Evolutionary conservation across 176 grass and related monocot genomes (phyloP), one percentile per base, ranked within the genome.

Genomic region (Cenchrus fungigraminus): DNA sequence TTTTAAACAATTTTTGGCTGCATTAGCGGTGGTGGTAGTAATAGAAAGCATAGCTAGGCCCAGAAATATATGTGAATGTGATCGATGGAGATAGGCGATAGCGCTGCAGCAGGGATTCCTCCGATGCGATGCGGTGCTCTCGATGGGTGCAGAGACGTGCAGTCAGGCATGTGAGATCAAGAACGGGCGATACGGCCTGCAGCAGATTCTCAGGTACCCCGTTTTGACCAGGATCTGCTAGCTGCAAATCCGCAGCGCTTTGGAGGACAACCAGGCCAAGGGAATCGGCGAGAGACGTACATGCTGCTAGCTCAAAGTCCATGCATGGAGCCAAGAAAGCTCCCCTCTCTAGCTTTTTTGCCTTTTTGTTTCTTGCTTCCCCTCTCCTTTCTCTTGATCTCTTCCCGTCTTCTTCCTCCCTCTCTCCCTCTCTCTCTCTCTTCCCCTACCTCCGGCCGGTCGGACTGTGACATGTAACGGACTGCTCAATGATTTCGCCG

Each of bases 401-500:
- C 65, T 86, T 89, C 56, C 12, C 17, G 51, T 73, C 58, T 80
- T 67, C 63, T 73, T 22, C 8, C 45, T 46, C 81, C 68, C 81
- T 85, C 83, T 82, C 81, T 75, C 81, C 80, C 83, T 82, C 45
- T 25, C 83, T 82, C 81, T 75, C 81, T 85, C 83, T 82, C 45
- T 25, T 45, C 60, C 67, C 62, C 50, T 56, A 63, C 44, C 57
- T 82, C 73, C 29, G 72, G 69, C 79, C 86, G 79, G 79, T 71
- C 6, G 77, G 91, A 94, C 83, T 86, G 89, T 86, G 89, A 95
- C 91, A 83, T 84, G 86, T 95, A 95, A 95, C 93, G 90, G 93
- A 51, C 89, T 81, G 84, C 86, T 94, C 87, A 91, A 90, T 95
- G 89, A 94, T 98, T 91, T 86, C 85, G 58, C 85, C 76, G 83